Evolutionary conservation across 768 basidiomycete species (phyloP).

Genomic region (Mycena pura): DNA sequence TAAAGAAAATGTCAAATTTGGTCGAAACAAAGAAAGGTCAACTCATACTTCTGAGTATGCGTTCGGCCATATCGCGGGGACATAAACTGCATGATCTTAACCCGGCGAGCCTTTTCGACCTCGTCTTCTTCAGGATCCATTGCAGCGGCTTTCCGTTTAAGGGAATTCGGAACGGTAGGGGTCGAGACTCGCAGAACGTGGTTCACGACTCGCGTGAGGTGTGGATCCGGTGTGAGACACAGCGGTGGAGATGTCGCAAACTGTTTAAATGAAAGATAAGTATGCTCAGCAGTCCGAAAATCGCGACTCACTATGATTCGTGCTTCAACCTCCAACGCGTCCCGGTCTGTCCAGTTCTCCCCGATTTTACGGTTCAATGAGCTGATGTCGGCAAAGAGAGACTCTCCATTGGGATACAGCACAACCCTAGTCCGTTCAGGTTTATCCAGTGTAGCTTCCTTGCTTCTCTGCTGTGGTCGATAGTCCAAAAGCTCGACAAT

Average conservation of each 20-base stretch:
- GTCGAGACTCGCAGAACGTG: slow-evolving; percentile 74
- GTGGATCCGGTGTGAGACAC: slow-evolving; percentile 82
- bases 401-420: slow-evolving; percentile 79
- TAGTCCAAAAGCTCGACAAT: slow-evolving; percentile 85
- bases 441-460: slow-evolving; percentile 63
- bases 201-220: slow-evolving; percentile 78
- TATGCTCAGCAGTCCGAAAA: slow-evolving; percentile 2
- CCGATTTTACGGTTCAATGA: slow-evolving; percentile 65
- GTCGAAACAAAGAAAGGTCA: slow-evolving; percentile 3
- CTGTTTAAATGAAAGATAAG: slow-evolving; percentile 47
- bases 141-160: slow-evolving; percentile 78
- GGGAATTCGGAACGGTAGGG: slow-evolving; percentile 71
- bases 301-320: slow-evolving; percentile 65
- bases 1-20: slow-evolving; percentile 3
- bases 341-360: slow-evolving; percentile 69
- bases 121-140: slow-evolving; percentile 81
- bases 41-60: slow-evolving; percentile 56
- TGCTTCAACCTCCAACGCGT: slow-evolving; percentile 78
- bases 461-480: slow-evolving; percentile 57
- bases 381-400: slow-evolving; percentile 82
- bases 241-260: slow-evolving; percentile 77
- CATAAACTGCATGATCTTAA: slow-evolving; percentile 84
- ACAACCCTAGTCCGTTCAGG: slow-evolving; percentile 74
- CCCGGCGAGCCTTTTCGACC: slow-evolving; percentile 71
- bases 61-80: slow-evolving; percentile 60